Evolutionary conservation across 352 stramenopile genomes (phyloP).

Genomic region (Globisporangium polare): DNA sequence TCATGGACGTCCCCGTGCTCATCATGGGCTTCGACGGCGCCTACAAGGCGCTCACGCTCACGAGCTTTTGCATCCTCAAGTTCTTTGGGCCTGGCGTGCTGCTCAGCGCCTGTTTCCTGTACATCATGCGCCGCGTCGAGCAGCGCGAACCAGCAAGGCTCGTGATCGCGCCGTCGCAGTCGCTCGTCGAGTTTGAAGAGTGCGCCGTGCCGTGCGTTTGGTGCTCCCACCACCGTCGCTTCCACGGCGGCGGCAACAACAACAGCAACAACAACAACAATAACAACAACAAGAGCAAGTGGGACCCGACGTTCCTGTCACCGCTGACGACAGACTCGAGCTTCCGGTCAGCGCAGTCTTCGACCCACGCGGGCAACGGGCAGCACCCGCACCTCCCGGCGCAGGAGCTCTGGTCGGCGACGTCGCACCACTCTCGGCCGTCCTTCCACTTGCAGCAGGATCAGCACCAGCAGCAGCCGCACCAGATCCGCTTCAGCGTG

Average conservation of each 20-base stretch:
- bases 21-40: slow-evolving; percentile 22
- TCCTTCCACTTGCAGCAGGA: slow-evolving; percentile 5
- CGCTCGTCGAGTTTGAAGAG: slow-evolving; percentile 71
- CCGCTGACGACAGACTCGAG: slow-evolving; percentile 56
- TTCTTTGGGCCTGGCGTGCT: slow-evolving; percentile 48
- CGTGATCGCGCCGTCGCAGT: slow-evolving; percentile 41
- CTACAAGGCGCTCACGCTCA: slow-evolving; percentile 29
- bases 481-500: slow-evolving; percentile 3
- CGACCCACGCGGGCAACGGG: slow-evolving; percentile 8
- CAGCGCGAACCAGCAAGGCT: slow-evolving; percentile 49
- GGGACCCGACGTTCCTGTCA: slow-evolving; percentile 60
- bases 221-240: slow-evolving; percentile 67
- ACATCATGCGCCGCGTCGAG: slow-evolving; percentile 73
- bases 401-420: slow-evolving; percentile 3
- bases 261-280: too few relatives aligned
- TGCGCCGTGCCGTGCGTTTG: slow-evolving; percentile 67
- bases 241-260: slow-evolving; percentile 23
- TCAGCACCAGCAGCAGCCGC: neutral
- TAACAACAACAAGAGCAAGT: slow-evolving; percentile 42
- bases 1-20: slow-evolving; percentile 50
- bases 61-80: slow-evolving; percentile 44
- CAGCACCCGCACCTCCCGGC: neutral
- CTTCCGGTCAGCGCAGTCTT: slow-evolving; percentile 36
- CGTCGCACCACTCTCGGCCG: neutral
- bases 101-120: slow-evolving; percentile 59